Conservation (phyloP, 345 rosid species). For the Salix viminalis region DNA sequence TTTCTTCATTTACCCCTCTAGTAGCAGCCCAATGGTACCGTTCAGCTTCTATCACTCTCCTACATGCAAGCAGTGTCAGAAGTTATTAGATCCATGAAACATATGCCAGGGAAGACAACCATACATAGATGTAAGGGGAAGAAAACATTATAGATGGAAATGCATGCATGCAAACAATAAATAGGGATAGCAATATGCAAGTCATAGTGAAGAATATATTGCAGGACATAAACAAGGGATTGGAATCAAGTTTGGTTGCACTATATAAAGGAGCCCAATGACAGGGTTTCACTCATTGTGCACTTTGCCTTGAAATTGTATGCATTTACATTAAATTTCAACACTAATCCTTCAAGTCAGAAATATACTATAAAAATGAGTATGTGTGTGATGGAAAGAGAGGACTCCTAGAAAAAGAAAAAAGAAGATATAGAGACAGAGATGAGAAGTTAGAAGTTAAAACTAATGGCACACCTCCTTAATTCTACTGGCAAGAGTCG, state of each 20-base stretch:
- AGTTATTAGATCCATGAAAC: not conserved
- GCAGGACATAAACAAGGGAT: not conserved
- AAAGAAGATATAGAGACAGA: not conserved
- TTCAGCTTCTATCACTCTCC: constrained; percentile 82
- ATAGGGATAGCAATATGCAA: no score
- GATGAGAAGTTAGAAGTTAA: not conserved
- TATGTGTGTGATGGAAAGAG: not conserved
- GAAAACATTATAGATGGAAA: not conserved
- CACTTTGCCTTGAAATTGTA: not conserved
- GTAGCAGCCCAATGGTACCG: constrained; percentile 83
- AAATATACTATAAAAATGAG: not conserved
- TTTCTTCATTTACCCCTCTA: constrained; percentile 78
- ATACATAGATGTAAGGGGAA: not conserved
- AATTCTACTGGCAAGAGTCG: constrained; percentile 64
- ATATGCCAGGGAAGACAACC: not conserved
- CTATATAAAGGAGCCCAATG: not conserved
- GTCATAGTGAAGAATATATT: no score
- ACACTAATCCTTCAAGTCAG: not conserved
- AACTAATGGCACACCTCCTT: constrained; percentile 39
- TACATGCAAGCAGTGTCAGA: constrained; percentile 20
- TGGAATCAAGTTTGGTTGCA: not conserved
- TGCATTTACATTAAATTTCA: constrained; percentile 1
- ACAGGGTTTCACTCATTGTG: not conserved
- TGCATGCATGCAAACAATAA: not conserved
- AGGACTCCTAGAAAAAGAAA: not conserved